These are phyloP conservation scores for Claviceps fusiformis DNA, from an alignment of 2,329 filamentous ascomycete genomes.

Conservation along the genomic window DNA sequence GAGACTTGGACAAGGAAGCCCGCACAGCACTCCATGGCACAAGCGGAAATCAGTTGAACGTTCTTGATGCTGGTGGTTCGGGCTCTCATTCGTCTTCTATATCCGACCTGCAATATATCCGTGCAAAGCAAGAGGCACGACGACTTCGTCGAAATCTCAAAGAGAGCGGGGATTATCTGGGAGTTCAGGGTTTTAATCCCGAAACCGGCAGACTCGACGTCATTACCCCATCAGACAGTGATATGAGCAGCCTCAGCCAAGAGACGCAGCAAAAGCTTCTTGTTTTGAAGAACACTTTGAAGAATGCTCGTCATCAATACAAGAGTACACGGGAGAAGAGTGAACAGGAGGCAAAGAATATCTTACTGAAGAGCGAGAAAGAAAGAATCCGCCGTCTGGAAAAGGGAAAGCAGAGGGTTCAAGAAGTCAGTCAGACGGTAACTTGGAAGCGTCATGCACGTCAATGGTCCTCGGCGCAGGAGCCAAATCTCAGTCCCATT, in stretches of 20 bases:
- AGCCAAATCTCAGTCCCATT: constrained; percentile 36
- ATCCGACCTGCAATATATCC: constrained; percentile 5
- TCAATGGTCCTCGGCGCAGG: constrained; percentile 38
- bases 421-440: constrained; percentile 17
- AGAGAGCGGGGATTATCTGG: constrained; percentile 43
- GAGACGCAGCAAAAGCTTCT: constrained; percentile 20
- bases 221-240: constrained; percentile 35
- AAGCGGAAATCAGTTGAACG: background rate
- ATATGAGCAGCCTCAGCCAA: constrained; percentile 21
- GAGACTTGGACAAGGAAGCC: background rate
- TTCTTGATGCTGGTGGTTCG: background rate
- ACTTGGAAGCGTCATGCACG: constrained; percentile 31
- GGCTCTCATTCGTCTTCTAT: background rate
- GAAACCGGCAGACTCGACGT: constrained; percentile 39
- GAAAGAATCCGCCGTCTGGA: constrained; percentile 31
- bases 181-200: constrained; percentile 45
- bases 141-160: constrained; percentile 31
- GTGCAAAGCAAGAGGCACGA: constrained; percentile 19
- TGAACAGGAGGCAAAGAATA: constrained; percentile 27
- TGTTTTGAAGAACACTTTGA: constrained; percentile 19
- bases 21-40: background rate
- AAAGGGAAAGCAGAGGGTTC: constrained; percentile 24
- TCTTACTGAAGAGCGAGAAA: constrained; percentile 17
- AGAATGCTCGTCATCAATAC: constrained; percentile 21
- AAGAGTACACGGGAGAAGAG: constrained; percentile 30